Evolutionary conservation across 441 rosid genomes (phyloP).

Genomic region (Populus hybrid): DNA sequence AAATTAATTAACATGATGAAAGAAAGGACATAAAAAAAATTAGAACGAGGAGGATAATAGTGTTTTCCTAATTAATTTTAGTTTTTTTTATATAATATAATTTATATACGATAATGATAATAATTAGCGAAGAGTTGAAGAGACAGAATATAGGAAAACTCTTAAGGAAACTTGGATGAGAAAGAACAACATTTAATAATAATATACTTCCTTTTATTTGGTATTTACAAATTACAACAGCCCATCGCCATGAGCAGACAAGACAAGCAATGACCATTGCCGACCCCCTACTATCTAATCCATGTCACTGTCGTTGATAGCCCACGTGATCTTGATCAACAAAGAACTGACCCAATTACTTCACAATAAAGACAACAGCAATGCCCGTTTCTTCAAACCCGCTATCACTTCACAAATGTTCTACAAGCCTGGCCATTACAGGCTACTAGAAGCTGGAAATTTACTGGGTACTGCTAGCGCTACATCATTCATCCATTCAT

Average conservation of each 20-base stretch:
- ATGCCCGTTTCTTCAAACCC: conserved; percentile 15
- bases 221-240: neutral
- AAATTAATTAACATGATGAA: no score
- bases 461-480: neutral
- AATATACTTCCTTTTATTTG: neutral
- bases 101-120: no score
- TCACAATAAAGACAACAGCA: neutral
- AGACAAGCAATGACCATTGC: conserved; percentile 13
- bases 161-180: no score
- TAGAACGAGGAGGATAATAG: no score
- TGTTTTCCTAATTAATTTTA: no score
- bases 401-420: neutral
- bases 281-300: conserved; percentile 12
- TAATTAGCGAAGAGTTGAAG: no score
- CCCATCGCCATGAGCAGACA: conserved; percentile 19
- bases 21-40: no score
- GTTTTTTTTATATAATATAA: no score
- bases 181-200: no score
- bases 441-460: neutral
- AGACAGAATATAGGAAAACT: no score
- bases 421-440: neutral
- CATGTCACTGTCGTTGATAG: neutral
- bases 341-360: neutral
- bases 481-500: neutral
- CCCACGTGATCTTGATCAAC: conserved; percentile 25